Percentiles rank a stretch among this genome's conserved stretches.
Conservation (phyloP, 345 rosid genomes). For the Gossypium turneri region DNA sequence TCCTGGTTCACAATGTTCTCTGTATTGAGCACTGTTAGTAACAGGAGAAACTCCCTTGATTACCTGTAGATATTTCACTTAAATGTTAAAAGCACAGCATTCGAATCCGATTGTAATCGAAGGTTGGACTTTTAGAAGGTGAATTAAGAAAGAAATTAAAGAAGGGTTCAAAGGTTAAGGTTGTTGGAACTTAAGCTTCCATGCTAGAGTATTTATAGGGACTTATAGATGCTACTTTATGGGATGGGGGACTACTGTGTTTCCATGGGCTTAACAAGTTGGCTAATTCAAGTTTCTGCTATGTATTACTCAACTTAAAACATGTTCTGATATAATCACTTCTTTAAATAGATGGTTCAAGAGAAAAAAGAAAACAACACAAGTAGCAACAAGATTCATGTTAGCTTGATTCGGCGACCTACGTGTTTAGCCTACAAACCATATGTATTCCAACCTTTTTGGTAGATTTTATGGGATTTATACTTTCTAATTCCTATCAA, state of each 20-base stretch:
- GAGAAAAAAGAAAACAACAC: too few relatives aligned
- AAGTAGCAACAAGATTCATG: conserved; percentile 10
- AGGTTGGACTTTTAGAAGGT: conserved; percentile 14
- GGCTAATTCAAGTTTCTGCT: background rate
- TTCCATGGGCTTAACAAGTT: conserved; percentile 4
- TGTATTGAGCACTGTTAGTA: background rate
- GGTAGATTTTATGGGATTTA: conserved; percentile 20
- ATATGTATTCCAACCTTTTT: conserved; percentile 12
- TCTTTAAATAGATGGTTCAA: conserved; percentile 4
- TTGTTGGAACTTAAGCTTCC: conserved; percentile 32
- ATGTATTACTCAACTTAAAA: background rate
- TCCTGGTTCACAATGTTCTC: conserved; percentile 6
- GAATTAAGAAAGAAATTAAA: conserved; percentile 13
- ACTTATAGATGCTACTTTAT: conserved; percentile 30
- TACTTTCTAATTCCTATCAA: conserved; percentile 10
- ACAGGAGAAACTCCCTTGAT: conserved; percentile 14
- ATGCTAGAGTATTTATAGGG: conserved; percentile 58
- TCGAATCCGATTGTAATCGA: conserved; percentile 23
- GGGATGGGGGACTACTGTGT: conserved; percentile 27
- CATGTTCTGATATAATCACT: background rate
- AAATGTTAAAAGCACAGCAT: conserved; percentile 18
- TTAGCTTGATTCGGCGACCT: background rate
- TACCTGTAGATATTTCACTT: conserved; percentile 14
- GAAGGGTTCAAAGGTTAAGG: conserved; percentile 29
- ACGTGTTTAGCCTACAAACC: conserved; percentile 22